Conservation (phyloP, 257 asterid genomes). For the Fraxinus quadrangulata region DNA sequence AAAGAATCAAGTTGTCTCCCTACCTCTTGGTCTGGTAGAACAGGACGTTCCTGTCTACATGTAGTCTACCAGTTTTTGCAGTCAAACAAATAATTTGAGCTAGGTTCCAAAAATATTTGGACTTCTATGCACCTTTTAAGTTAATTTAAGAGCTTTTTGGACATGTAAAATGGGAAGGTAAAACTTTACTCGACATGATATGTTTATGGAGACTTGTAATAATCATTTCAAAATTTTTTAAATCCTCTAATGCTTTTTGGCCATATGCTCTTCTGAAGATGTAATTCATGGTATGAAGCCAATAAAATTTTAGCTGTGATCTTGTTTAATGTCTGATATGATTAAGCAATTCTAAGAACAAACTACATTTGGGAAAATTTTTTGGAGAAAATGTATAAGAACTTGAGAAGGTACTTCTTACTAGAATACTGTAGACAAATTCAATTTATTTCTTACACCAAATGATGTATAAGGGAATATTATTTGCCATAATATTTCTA, state of each 20-base stretch:
- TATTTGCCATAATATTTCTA: neutral
- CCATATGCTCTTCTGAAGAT: neutral
- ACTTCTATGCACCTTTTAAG: neutral
- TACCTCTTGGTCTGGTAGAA: neutral
- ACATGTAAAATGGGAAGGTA: neutral
- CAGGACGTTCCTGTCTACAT: neutral
- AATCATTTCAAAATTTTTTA: neutral
- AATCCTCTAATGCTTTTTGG: neutral
- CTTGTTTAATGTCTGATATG: neutral
- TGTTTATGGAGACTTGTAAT: neutral
- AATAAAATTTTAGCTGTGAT: neutral
- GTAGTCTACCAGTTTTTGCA: neutral
- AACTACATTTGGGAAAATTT: neutral
- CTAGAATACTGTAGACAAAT: neutral
- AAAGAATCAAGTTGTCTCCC: neutral
- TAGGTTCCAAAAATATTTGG: neutral
- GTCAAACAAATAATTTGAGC: neutral
- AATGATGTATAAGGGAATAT: neutral
- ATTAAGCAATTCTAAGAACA: neutral
- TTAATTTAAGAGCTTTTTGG: neutral
- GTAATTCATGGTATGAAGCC: neutral
- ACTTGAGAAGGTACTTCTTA: neutral
- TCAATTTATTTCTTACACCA: neutral
- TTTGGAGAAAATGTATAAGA: neutral
- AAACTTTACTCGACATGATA: neutral